These are phyloP conservation scores for Backusella westeae DNA, from an alignment of 192 early-diverging fungal genomes.

Conservation along the genomic window DNA sequence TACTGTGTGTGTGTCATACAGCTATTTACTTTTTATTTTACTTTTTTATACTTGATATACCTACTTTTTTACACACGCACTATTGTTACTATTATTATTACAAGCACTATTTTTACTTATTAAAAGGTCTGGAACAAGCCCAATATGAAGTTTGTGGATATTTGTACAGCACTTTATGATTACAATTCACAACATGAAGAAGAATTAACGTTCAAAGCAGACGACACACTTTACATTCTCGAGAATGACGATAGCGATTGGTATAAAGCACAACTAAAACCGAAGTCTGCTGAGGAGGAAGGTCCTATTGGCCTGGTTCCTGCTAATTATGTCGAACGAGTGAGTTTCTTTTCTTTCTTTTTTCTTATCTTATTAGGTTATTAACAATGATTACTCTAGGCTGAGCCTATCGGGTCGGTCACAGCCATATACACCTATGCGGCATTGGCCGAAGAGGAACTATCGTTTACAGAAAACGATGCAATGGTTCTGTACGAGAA, in stretches of 20 bases:
- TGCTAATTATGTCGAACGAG: constrained; percentile 80
- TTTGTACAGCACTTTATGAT: constrained; percentile 84
- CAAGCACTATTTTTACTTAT: neutral
- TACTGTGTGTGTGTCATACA: neutral
- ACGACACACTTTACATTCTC: constrained; percentile 84
- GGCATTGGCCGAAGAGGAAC: constrained; percentile 79
- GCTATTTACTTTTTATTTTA: neutral
- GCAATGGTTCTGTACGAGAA: constrained; percentile 75
- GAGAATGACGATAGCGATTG: constrained; percentile 91
- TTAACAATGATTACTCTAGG: constrained; percentile 32
- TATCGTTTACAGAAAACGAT: constrained; percentile 73
- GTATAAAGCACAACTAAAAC: constrained; percentile 82
- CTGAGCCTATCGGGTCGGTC: constrained; percentile 50
- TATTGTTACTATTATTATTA: neutral
- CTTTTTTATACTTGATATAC: neutral
- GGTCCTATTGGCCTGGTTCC: constrained; percentile 81
- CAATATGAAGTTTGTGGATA: constrained; percentile 45
- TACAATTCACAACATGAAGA: constrained; percentile 85
- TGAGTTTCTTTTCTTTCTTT: neutral
- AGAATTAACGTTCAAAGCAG: constrained; percentile 83
- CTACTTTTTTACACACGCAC: neutral
- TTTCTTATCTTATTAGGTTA: neutral
- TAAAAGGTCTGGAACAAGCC: neutral
- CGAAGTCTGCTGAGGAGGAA: constrained; percentile 38
- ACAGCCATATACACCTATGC: constrained; percentile 80